Percentiles rank a stretch among this genome's conserved stretches.
phyloP scores from a whole-genome alignment of 2,329 filamentous ascomycete genomes.

The Macrophomina pseudophaseolina region DNA sequence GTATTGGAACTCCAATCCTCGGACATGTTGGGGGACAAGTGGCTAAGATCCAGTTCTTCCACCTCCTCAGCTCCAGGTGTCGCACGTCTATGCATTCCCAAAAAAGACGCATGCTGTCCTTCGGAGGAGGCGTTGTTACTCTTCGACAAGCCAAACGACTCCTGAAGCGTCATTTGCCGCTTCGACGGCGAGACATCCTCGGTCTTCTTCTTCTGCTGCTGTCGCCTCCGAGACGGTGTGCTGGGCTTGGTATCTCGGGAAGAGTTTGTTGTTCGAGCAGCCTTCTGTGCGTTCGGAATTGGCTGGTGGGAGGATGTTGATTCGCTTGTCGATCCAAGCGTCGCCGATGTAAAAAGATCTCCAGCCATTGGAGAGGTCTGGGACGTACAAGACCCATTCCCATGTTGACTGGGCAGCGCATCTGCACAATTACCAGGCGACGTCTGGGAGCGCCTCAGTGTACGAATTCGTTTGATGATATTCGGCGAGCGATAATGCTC shows the following conservation, averaged over 20 bases:
- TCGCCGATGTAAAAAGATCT: background rate
- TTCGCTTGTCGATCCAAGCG: background rate
- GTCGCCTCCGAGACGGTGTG: background rate
- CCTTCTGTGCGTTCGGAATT: background rate
- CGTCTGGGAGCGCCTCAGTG: background rate
- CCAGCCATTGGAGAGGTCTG: background rate
- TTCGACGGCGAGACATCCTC: constrained; percentile 7
- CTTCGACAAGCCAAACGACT: background rate
- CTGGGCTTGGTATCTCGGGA: background rate
- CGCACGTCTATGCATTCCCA: background rate
- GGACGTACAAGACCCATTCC: background rate
- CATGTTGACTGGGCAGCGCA: background rate
- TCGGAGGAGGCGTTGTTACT: background rate
- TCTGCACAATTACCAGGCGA: background rate
- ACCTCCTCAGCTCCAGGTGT: background rate
- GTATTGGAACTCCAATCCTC: no score
- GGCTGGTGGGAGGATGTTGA: background rate
- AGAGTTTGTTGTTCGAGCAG: background rate
- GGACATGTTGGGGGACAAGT: constrained; percentile 4
- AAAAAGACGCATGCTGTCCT: background rate
- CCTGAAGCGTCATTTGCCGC: constrained; percentile 8
- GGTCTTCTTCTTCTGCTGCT: background rate
- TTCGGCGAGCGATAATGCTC: constrained; percentile 22
- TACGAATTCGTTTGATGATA: constrained; percentile 11
- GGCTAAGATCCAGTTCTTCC: constrained; percentile 27